Conservation (phyloP, 2,329 filamentous ascomycete species). For the Xylariaceae sp. region DNA sequence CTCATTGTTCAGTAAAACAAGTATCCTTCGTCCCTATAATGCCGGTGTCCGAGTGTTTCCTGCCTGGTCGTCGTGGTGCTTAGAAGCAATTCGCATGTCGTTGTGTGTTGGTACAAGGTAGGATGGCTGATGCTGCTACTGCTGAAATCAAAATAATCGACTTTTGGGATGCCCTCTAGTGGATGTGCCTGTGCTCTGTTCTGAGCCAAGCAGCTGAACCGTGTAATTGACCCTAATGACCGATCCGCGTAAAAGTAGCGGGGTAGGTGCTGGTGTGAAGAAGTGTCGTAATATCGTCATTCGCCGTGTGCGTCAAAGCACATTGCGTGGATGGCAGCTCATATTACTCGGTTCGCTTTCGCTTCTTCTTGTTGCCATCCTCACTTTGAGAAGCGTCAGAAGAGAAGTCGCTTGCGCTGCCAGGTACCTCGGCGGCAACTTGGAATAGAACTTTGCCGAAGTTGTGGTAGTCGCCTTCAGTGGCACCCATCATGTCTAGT, state of each 20-base stretch:
- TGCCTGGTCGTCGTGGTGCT: constrained; percentile 30
- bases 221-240: constrained; percentile 29
- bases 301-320: constrained; percentile 31
- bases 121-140: constrained; percentile 33
- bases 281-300: constrained; percentile 41
- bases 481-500: constrained; percentile 39
- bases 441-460: constrained; percentile 80
- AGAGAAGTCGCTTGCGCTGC: constrained; percentile 57
- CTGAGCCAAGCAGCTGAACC: constrained; percentile 14
- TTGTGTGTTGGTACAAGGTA: constrained; percentile 42
- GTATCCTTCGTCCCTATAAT: constrained; percentile 20
- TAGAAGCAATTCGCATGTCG: constrained; percentile 29
- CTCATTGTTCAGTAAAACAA: constrained; percentile 23
- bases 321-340: constrained; percentile 17
- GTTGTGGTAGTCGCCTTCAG: constrained; percentile 60
- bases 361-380: constrained; percentile 65
- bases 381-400: constrained; percentile 49
- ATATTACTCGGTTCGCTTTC: constrained; percentile 65
- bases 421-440: constrained; percentile 68
- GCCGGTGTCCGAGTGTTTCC: constrained; percentile 19
- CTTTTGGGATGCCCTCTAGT: constrained; percentile 38
- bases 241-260: constrained; percentile 29
- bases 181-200: constrained; percentile 20
- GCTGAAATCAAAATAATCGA: constrained; percentile 35
- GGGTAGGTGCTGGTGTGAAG: constrained; percentile 24